Percentiles rank a stretch among this genome's conserved stretches.
These are phyloP conservation scores for Jamesozyma jinghongensis DNA, from an alignment of 805 yeast genomes.

Conservation along the genomic window DNA sequence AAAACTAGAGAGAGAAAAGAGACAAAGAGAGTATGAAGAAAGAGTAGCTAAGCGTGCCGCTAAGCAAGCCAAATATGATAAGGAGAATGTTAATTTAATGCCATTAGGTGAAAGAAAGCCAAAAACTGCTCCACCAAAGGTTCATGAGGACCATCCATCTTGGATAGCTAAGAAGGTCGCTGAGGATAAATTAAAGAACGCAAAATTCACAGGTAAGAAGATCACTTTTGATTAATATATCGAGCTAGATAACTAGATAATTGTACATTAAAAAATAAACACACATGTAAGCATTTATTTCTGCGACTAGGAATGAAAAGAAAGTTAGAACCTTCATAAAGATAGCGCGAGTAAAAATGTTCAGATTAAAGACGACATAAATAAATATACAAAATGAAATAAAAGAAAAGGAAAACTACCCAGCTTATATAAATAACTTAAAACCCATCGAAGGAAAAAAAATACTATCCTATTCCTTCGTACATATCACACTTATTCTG, in stretches of 20 bases:
- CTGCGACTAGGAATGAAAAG: no score
- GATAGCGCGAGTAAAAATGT: not conserved
- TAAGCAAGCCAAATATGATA: conserved; percentile 34
- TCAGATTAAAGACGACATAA: not conserved
- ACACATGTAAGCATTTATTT: no score
- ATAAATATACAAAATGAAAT: conserved; percentile 1
- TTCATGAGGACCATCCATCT: conserved; percentile 66
- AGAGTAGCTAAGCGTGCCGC: conserved; percentile 59
- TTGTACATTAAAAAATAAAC: no score
- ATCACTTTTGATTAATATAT: conserved; percentile 58
- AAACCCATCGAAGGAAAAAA: not conserved
- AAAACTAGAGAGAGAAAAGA: conserved; percentile 46
- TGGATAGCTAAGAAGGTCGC: conserved; percentile 86
- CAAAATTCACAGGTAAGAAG: conserved; percentile 77
- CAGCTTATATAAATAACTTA: not conserved
- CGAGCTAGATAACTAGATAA: no score
- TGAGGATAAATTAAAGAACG: conserved; percentile 55
- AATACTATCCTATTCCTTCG: not conserved
- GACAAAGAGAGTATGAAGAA: conserved; percentile 60
- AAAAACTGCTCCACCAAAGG: conserved; percentile 2
- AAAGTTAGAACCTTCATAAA: no score
- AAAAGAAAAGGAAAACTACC: not conserved
- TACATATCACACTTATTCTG: conserved; percentile 9
- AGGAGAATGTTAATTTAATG: conserved; percentile 9
- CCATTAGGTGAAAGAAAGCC: conserved; percentile 7